These are phyloP conservation scores for Trametes polyzona DNA, from an alignment of 1,284 basidiomycete species.

Conservation along the genomic window DNA sequence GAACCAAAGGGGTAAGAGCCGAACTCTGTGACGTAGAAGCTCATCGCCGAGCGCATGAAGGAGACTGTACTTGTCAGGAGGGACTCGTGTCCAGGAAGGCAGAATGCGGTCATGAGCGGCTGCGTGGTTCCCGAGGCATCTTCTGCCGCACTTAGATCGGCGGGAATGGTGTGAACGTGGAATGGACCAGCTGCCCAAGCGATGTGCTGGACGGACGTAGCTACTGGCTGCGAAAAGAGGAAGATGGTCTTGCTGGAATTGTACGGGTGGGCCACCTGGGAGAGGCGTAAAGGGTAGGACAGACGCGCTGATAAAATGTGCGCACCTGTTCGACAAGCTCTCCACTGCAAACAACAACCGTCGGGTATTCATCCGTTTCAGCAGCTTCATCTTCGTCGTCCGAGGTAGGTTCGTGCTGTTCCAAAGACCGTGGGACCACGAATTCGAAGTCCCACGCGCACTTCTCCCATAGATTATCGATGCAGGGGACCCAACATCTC, in stretches of 20 bases:
- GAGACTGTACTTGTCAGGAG: constrained; percentile 71
- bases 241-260: constrained; percentile 96
- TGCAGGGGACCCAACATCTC: constrained; percentile 96
- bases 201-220: constrained; percentile 95
- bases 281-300: neutral
- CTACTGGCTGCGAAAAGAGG: constrained; percentile 86
- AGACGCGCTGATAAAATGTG: constrained; percentile 3
- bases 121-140: constrained; percentile 70
- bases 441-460: constrained; percentile 99
- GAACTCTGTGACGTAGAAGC: constrained; percentile 89
- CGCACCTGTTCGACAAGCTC: constrained; percentile 91
- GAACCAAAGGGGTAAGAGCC: constrained; percentile 97
- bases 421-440: constrained; percentile 87
- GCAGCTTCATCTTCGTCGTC: constrained; percentile 56
- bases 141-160: constrained; percentile 59
- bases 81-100: constrained; percentile 85
- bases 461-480: constrained; percentile 95
- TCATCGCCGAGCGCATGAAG: constrained; percentile 88
- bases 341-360: constrained; percentile 91
- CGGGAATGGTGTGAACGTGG: constrained; percentile 74
- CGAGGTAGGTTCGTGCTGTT: constrained; percentile 59
- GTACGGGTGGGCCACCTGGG: constrained; percentile 89
- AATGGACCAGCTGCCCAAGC: constrained; percentile 97
- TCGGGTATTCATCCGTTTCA: constrained; percentile 64
- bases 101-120: constrained; percentile 92